Conservation (phyloP, 805 yeast genomes). For the Suhomyces emberorum region DNA sequence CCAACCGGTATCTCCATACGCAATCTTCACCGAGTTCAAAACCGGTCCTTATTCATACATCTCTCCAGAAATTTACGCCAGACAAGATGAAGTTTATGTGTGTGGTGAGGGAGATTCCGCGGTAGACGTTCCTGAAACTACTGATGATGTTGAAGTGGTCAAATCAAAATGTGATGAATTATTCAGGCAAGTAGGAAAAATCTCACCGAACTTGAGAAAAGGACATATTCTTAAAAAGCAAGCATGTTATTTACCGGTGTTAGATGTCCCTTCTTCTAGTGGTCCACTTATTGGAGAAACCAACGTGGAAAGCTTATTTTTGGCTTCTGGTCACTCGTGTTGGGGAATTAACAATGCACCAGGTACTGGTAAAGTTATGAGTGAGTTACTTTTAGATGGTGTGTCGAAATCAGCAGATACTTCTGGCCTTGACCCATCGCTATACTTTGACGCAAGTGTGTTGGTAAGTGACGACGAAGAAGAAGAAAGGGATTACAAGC, state of each 20-base stretch:
- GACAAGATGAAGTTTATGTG: constrained; percentile 92
- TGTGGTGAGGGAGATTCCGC: constrained; percentile 96
- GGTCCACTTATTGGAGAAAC: constrained; percentile 97
- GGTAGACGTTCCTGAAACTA: constrained; percentile 88
- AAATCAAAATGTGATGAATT: constrained; percentile 84
- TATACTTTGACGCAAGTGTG: constrained; percentile 76
- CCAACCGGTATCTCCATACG: constrained; percentile 79
- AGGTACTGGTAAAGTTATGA: constrained; percentile 90
- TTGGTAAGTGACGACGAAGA: constrained; percentile 28
- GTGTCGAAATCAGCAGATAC: constrained; percentile 73
- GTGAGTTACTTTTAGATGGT: constrained; percentile 85
- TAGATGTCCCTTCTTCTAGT: constrained; percentile 85
- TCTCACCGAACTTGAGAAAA: constrained; percentile 63
- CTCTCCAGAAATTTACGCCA: constrained; percentile 91
- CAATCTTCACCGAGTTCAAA: constrained; percentile 87
- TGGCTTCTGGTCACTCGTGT: constrained; percentile 95
- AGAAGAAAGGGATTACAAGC: constrained; percentile 2
- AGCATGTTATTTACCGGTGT: constrained; percentile 93
- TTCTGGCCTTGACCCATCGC: constrained; percentile 77
- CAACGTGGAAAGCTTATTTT: constrained; percentile 68
- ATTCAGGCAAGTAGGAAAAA: constrained; percentile 73
- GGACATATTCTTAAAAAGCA: constrained; percentile 81
- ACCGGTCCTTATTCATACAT: constrained; percentile 66
- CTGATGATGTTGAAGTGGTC: constrained; percentile 89
- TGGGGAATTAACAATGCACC: constrained; percentile 99